phyloP scores from a whole-genome alignment of 495 filamentous ascomycete genomes.

The Tetracladium setigerum region DNA sequence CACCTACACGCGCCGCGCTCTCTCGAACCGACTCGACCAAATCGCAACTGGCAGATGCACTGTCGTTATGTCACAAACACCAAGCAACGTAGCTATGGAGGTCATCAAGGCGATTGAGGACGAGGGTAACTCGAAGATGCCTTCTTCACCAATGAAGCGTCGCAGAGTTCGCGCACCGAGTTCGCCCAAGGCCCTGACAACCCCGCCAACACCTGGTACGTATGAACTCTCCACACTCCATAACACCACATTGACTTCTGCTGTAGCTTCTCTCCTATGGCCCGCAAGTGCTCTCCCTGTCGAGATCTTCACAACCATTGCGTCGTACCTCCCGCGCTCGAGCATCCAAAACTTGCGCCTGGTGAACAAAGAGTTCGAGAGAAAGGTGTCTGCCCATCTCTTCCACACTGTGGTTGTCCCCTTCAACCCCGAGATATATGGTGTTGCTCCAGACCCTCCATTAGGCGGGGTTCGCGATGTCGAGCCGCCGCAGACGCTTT shows the following conservation, averaged over 20 bases:
- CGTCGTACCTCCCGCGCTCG: slow-evolving; percentile 35
- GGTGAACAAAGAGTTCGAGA: slow-evolving; percentile 45
- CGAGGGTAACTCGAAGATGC: slow-evolving; percentile 1
- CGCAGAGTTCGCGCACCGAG: background rate
- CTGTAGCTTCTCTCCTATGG: slow-evolving; percentile 22
- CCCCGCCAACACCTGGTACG: background rate
- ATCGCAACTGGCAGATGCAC: too few species aligned
- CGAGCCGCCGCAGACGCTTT: slow-evolving; percentile 7
- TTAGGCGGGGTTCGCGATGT: background rate
- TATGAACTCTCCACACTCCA: background rate
- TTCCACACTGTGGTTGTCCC: slow-evolving; percentile 46
- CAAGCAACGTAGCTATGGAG: too few species aligned
- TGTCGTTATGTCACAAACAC: too few species aligned
- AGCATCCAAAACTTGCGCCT: slow-evolving; percentile 43
- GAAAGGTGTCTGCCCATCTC: slow-evolving; percentile 33
- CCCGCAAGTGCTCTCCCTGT: slow-evolving; percentile 34
- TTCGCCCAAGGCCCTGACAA: background rate
- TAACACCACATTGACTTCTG: background rate
- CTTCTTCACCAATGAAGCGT: slow-evolving; percentile 11
- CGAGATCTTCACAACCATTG: slow-evolving; percentile 43
- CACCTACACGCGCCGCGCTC: too few species aligned
- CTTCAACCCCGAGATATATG: slow-evolving; percentile 45
- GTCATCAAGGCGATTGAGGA: too few species aligned
- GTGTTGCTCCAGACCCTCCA: slow-evolving; percentile 20
- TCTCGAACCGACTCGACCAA: too few species aligned